A percentile compares a stretch with the other conserved stretches of the same genome.
Evolutionary conservation across 2,329 filamentous ascomycete genomes (phyloP).

Genomic region (Talaromyces sp.): DNA sequence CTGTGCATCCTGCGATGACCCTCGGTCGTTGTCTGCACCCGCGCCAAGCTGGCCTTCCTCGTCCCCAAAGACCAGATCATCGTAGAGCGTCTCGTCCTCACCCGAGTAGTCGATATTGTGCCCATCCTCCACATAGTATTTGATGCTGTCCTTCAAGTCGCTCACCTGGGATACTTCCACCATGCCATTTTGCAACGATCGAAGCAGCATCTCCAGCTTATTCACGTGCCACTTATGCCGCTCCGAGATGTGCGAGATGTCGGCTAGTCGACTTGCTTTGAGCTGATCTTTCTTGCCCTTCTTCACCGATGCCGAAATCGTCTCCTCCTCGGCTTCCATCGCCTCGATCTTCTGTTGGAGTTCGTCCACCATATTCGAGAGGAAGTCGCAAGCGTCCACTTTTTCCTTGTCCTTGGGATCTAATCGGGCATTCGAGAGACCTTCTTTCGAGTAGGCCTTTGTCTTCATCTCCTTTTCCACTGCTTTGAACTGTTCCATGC

Average conservation of each 20-base stretch:
- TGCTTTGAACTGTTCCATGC: conserved; percentile 99
- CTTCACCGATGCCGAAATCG: conserved; percentile 82
- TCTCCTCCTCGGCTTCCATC: conserved; percentile 83
- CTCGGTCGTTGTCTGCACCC: conserved; percentile 69
- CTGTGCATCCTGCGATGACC: conserved; percentile 92
- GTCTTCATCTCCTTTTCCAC: conserved; percentile 99
- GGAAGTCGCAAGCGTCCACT: conserved; percentile 78
- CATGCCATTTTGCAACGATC: conserved; percentile 86
- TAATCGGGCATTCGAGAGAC: conserved; percentile 81
- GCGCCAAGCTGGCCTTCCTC: conserved; percentile 87
- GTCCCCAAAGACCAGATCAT: conserved; percentile 86
- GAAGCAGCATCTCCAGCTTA: conserved; percentile 84
- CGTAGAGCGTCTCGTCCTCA: conserved; percentile 91
- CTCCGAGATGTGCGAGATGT: conserved; percentile 79
- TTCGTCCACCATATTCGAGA: conserved; percentile 82
- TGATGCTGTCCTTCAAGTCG: conserved; percentile 85
- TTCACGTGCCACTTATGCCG: conserved; percentile 94
- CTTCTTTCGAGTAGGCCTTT: conserved; percentile 98
- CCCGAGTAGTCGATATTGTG: conserved; percentile 78
- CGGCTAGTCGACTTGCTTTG: conserved; percentile 82
- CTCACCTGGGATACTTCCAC: conserved; percentile 83
- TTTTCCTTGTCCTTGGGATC: conserved; percentile 98
- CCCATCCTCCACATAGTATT: conserved; percentile 90
- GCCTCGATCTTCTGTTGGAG: conserved; percentile 90
- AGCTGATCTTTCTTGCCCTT: conserved; percentile 83